Evolutionary conservation across 495 filamentous ascomycete genomes (phyloP), one percentile per base, ranked within the genome.

Genomic region (Aspergillus campestris): DNA sequence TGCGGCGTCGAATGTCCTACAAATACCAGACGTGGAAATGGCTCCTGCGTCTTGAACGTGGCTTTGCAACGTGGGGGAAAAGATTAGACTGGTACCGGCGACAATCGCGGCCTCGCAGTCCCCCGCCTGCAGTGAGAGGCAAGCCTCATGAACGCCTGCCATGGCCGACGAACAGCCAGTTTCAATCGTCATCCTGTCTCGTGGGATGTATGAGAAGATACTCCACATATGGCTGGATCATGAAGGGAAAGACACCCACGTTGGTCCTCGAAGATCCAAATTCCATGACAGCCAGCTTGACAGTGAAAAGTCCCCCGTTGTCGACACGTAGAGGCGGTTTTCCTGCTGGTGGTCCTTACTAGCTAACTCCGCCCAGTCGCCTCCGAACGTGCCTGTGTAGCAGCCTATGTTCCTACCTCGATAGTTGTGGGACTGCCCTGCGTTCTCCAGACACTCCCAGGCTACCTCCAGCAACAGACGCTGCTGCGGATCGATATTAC

Each of bases 401-500:
- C 51, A 59, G 0, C 73, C 71, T 7, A 73, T 58, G 9, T 51
- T 28, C 40, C 58, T 60, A 0, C 73, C 72, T 6, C 57, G 52
- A 45, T 53, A 75, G 34, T 55, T 36, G 18, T 24, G 18, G 9
- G 49, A 49, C 44, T 68, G 66, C 3, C 77, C 76, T 0, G 66
- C 63, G 31, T 50, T 53, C 34, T 64, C 60, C 1, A 64, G 14
- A 27, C 44, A 44, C 29, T 64, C 56, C 6, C 31, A 35, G 0
- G 66, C 56, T 0, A 69, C 64, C 47, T 82, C 77, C 0, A 82
- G 60, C 0, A 82, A 50, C n/a, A 70, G 55, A 0, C 79, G 54
- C 38, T 79, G 75, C 10, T 77, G 70, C 0, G 78, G 78, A 44
- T 81, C 76, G 59, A 78, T 24, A 24, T 24, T 24, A 24, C 18